phyloP scores from a whole-genome alignment of 2,329 filamentous ascomycete species.

The Nigrospora osmanthi region DNA sequence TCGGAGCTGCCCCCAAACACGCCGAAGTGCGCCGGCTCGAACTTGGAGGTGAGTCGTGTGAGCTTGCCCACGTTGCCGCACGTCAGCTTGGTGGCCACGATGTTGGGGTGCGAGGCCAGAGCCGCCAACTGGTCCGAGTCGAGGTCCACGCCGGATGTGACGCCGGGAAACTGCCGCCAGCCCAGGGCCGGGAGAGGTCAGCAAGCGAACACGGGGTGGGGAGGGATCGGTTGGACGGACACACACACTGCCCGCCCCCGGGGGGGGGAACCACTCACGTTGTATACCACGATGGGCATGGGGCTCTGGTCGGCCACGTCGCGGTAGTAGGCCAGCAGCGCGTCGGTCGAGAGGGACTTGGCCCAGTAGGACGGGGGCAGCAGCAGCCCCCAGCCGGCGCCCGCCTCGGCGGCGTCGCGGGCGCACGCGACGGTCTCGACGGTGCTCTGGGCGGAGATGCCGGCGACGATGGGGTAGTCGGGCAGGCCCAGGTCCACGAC shows the following conservation, averaged over 20 bases:
- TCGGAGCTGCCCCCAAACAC: constrained; percentile 36
- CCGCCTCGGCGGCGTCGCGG: constrained; percentile 26
- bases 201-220: too few relatives aligned
- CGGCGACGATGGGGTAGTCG: constrained; percentile 34
- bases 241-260: too few relatives aligned
- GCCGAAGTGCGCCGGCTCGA: constrained; percentile 28
- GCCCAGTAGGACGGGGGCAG: constrained; percentile 32
- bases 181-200: too few relatives aligned
- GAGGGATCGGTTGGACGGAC: too few relatives aligned
- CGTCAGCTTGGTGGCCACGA: constrained; percentile 17
- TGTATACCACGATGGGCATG: constrained; percentile 18
- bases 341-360: constrained; percentile 24
- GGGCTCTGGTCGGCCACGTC: constrained; percentile 26
- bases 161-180: constrained; percentile 18
- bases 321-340: constrained; percentile 24
- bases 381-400: constrained; percentile 28
- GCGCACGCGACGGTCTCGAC: constrained; percentile 26
- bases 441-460: constrained; percentile 30
- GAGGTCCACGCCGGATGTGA: constrained; percentile 23
- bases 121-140: constrained; percentile 13
- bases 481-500: constrained; percentile 24
- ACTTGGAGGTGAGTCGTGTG: constrained; percentile 23
- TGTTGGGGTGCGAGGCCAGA: constrained; percentile 17
- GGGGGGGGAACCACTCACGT: constrained; percentile 10
- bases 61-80: constrained; percentile 20